Evolutionary conservation across 169 alveolate species (phyloP), one percentile per base, ranked within the genome.

Genomic region (Blepharisma undulans): DNA sequence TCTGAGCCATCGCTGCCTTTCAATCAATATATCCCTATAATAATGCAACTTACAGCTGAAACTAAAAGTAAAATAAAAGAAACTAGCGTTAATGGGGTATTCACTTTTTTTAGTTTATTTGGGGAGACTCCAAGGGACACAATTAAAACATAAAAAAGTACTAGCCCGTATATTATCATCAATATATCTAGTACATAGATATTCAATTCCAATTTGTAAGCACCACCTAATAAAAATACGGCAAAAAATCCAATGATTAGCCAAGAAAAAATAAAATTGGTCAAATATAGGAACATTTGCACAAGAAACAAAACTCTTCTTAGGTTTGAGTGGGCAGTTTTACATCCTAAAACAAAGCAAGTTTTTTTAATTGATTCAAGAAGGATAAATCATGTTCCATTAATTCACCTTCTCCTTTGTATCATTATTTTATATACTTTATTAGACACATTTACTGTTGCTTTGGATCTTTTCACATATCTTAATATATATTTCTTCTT

Each of bases 401-500:
- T 91, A n/a, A 85, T 91, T 87, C 91, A 91, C 34, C 92, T 76
- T 32, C 93, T 48, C 72, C 92, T 84, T 72, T 91, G 92, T 21
- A 33, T 25, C 22, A 85, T 34, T 60, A 91, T 66, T 21, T 34
- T 21, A 2, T 34, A 59, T n/a, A 72, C 87, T 21, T 29, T 85
- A 66, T 34, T 60, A 21, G 93, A 92, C 18, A 78, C 90, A 29
- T 85, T 86, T 27, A 87, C 87, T 1, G 29, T 33, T 7, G 93
- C 93, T 34, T 32, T 87, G 3, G 92, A 29, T 7, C 74, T 85
- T 72, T 76, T 33, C 22, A 82, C 86, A 22, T 84, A 91, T 34
- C 87, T 84, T 29, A 91, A 34, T 10, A 82, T 82, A 27, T 91
- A 33, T n/a, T 88, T 60, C 2, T 76, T 59, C 0, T 66, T 32